Evolutionary conservation across 345 rosid genomes (phyloP), one percentile per base, ranked within the genome.

Genomic region (Pugionium dolabratum): DNA sequence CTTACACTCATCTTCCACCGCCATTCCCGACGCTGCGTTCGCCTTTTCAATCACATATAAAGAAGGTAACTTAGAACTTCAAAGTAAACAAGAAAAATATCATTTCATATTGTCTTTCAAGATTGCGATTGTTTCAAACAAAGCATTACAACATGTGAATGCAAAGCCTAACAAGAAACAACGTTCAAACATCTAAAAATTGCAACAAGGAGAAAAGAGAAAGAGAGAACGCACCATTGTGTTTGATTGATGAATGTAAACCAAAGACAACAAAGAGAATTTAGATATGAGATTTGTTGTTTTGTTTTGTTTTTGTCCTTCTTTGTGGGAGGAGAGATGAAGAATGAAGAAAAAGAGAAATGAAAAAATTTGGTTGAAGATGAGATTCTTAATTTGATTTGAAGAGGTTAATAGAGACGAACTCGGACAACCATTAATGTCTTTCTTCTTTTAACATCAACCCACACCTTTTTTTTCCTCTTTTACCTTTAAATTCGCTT

Each of bases 1-100:
- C 92, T 93, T 90, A 72, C 98, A 93, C 3, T 84, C 94, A 40
- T 93, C 98, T 2, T 80, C 76, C 58, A 93, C 97, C 60, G 90
- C 94, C 98, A 90, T 90, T 75, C 98, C 98, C 18, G 98, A 93
- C 10, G 86, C 90, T 67, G 98, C 79, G 47, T 93, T 93, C 57
- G 98, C 87, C 98, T 93, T 50, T 18, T 39, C 9, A 5, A 39
- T 39, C 6, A 18, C 18, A 18, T 18, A 18, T 18, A 18, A 18
- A 18, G 18, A 18, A 18, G 18, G 18, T 18, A 18, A 18, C 18
- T 18, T 18, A 18, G 18, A 49, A 36, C 11, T 18, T 18, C 18
- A 18, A 18, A 18, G 18, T 18, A 18, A 18, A 18, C 18, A 18
- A 18, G 18, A 18, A 18, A 18, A 18, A 18, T 18, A 18, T 18